phyloP scores from a whole-genome alignment of 768 basidiomycete species.

The Trametes gibbosa region DNA sequence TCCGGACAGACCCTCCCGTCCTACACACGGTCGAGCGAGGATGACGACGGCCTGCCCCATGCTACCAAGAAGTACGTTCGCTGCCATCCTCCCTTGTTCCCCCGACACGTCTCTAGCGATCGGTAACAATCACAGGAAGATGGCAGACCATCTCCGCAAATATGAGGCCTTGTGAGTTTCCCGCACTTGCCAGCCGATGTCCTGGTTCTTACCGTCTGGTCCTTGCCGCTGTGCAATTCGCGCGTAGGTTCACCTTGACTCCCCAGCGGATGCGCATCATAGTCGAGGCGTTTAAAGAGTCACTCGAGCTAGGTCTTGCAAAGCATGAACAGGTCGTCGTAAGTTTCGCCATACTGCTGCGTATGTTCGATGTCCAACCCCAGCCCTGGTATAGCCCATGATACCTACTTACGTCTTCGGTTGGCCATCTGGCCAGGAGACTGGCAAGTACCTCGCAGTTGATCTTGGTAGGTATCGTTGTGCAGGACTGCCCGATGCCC shows the following conservation, averaged over 20 bases:
- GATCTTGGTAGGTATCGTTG: slow-evolving; percentile 64
- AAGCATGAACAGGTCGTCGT: slow-evolving; percentile 87
- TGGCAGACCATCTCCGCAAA: slow-evolving; percentile 91
- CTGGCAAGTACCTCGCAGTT: slow-evolving; percentile 86
- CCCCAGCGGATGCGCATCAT: slow-evolving; percentile 96
- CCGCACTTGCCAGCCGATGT: neutral
- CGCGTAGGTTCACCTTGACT: slow-evolving; percentile 73
- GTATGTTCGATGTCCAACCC: neutral
- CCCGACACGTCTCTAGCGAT: slow-evolving; percentile 18
- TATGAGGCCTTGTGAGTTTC: slow-evolving; percentile 77
- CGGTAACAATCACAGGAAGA: slow-evolving; percentile 54
- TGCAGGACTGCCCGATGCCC: neutral
- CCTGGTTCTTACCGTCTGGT: neutral
- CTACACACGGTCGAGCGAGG: slow-evolving; percentile 79
- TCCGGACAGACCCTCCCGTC: slow-evolving; percentile 72
- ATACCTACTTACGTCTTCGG: slow-evolving; percentile 96
- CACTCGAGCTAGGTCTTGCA: slow-evolving; percentile 81
- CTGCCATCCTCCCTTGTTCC: slow-evolving; percentile 10
- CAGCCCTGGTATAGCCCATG: slow-evolving; percentile 62
- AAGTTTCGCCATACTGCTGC: slow-evolving; percentile 35
- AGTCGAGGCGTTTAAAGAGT: slow-evolving; percentile 92
- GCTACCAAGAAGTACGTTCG: slow-evolving; percentile 82
- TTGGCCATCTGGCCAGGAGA: slow-evolving; percentile 89
- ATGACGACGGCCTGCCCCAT: slow-evolving; percentile 83
- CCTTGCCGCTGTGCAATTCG: neutral